Percentiles rank a stretch among this genome's conserved stretches.
Conservation (phyloP, 2,329 filamentous ascomycete species). For the Beauveria medogensis region DNA sequence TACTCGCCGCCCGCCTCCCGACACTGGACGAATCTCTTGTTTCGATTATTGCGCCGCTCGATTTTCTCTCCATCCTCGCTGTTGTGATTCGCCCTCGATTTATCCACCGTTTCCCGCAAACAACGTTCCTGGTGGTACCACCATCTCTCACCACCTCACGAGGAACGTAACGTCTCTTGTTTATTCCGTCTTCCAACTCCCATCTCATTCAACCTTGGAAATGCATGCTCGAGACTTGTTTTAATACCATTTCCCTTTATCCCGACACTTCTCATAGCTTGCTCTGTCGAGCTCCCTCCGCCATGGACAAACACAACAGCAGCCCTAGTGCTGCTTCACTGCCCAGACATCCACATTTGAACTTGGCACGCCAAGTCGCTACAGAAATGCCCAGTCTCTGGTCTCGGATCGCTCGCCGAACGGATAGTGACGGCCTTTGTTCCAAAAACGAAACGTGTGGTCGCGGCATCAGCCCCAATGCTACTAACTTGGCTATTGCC, state of each 20-base stretch:
- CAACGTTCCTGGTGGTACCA: slow-evolving; percentile 8
- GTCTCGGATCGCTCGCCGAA: slow-evolving; percentile 2
- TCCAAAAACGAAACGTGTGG: slow-evolving; percentile 43
- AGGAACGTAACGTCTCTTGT: slow-evolving; percentile 8
- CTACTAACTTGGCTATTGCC: slow-evolving; percentile 58
- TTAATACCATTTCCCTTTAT: not conserved
- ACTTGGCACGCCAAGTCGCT: slow-evolving; percentile 3
- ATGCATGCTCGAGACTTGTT: not conserved
- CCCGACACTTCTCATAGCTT: not conserved
- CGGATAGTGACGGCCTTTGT: slow-evolving; percentile 3
- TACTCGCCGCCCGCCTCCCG: not conserved
- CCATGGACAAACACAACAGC: slow-evolving; percentile 4
- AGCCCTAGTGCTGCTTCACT: slow-evolving; percentile 1
- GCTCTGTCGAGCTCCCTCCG: not conserved
- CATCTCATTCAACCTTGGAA: not conserved
- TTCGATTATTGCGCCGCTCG: not conserved
- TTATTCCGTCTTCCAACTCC: not conserved
- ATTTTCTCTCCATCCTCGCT: not conserved
- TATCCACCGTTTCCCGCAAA: not conserved
- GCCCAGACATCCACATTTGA: slow-evolving; percentile 1
- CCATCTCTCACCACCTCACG: slow-evolving; percentile 2
- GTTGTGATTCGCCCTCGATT: not conserved
- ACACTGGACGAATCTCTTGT: not conserved
- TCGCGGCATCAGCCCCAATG: slow-evolving; percentile 46
- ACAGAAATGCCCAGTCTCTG: slow-evolving; percentile 4